Conservation (phyloP, 305 asterid species). For the Solanum hybrid region DNA sequence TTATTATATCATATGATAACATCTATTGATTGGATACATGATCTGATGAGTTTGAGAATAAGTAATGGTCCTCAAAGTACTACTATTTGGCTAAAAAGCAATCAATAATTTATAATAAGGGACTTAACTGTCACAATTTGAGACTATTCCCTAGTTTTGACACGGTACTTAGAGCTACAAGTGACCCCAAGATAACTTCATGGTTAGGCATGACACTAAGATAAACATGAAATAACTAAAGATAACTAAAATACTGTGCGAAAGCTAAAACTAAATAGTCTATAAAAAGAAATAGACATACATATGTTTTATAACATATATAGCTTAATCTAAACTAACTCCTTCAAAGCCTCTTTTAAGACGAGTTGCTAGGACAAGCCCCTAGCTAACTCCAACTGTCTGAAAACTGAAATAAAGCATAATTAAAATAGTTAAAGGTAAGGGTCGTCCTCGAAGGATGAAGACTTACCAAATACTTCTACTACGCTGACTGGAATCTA, state of each 20-base stretch:
- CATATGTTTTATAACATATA: not conserved
- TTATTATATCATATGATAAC: not conserved
- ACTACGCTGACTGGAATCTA: not conserved
- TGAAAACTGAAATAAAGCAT: not conserved
- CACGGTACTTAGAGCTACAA: not conserved
- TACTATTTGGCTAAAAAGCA: not conserved
- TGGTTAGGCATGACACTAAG: not conserved
- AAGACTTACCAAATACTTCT: not conserved
- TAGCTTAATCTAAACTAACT: not conserved
- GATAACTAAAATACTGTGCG: not conserved
- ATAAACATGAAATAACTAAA: not conserved
- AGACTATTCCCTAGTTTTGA: not conserved
- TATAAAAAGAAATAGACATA: too few relatives aligned
- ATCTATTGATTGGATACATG: not conserved
- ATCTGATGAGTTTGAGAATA: not conserved
- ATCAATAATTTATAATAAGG: not conserved
- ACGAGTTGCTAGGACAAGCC: not conserved
- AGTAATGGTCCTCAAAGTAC: not conserved
- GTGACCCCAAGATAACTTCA: not conserved
- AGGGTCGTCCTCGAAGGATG: not conserved
- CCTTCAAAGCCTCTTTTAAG: not conserved
- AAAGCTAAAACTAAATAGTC: not conserved
- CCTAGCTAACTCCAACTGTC: not conserved
- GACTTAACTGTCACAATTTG: not conserved
- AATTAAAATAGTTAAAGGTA: not conserved